Base-by-base conservation (phyloP, 1,284 basidiomycete genomes). In the Inonotus hispidus region DNA sequence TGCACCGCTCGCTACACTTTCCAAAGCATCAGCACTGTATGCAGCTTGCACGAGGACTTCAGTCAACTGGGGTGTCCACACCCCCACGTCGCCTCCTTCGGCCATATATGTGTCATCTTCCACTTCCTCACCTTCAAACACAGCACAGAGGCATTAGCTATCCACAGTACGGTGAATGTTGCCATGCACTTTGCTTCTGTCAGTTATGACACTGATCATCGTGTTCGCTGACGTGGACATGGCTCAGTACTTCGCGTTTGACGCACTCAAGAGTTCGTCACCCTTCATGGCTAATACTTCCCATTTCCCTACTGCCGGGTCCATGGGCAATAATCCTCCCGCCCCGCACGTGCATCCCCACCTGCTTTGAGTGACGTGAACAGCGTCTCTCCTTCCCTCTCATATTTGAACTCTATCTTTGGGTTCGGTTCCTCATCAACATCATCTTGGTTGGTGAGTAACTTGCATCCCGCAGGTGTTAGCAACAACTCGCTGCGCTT, bases 21-120 rank as follows among this genome's bases (percentile, higher is more conserved):
- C 80, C 52, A 91, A 91, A 72, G 87, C 87, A 10, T 84, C 88
- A n/a, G 80, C 86, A 14, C 76, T 92, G 23, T 87, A 87, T 67
- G 80, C 88, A 60, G 82, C 81, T 47, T 87, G 88, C 37, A 80
- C 84, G 64, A 74, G 77, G 58, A 71, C 90, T 29, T 78, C 85
- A 21, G 77, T 77, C 27, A 79, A 74, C 66, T 87, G 85, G 83
- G 81, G 79, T 69, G 71, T 80, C 60, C 79, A 83, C 85, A 58
- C 64, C 64, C 29, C 46, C 55, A 29, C 60, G 37, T 45, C 53
- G 35, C 29, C 35, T 52, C 65, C 62, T 63, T 59, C 58, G 58
- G 43, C 56, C 16, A 19, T 47, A 11, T 49, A 38, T n/a, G n/a
- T 50, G 7, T 27, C 27, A 6, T 46, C 45, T 23, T 54, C 53